A percentile compares a stretch with the other conserved stretches of the same genome.
Conservation (phyloP, 768 basidiomycete species). For the Rhizopogon sp. region DNA sequence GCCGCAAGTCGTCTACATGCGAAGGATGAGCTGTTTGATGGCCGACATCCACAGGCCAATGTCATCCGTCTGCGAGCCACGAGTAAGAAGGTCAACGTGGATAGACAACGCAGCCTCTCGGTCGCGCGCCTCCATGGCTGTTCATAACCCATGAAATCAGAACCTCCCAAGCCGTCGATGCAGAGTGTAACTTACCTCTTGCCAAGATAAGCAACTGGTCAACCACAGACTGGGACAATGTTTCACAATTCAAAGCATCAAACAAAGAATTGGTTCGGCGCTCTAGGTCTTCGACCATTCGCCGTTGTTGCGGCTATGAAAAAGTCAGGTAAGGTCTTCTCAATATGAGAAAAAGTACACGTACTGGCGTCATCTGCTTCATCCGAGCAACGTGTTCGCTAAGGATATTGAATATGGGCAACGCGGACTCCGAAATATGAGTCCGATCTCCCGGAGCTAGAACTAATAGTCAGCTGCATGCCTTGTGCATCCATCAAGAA, state of each 20-base stretch:
- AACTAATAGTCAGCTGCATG: constrained; percentile 6
- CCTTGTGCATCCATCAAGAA: neutral
- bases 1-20: constrained; percentile 34
- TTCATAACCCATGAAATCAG: constrained; percentile 1
- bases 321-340: neutral
- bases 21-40: constrained; percentile 81
- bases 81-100: constrained; percentile 82
- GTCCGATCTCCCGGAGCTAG: constrained; percentile 84
- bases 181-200: constrained; percentile 48
- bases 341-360: constrained; percentile 21
- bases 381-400: constrained; percentile 56
- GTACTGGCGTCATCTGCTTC: constrained; percentile 72
- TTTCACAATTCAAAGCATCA: constrained; percentile 89
- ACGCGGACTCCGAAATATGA: constrained; percentile 76
- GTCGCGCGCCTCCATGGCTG: constrained; percentile 81
- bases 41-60: constrained; percentile 87
- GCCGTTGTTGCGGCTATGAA: constrained; percentile 73
- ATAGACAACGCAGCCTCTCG: constrained; percentile 73
- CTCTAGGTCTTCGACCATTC: constrained; percentile 83
- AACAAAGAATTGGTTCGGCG: constrained; percentile 81
- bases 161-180: neutral
- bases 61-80: constrained; percentile 75
- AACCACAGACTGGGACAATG: constrained; percentile 63
- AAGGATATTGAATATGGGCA: constrained; percentile 65
- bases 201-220: constrained; percentile 69